Evolutionary conservation across 140 eudicot genomes (phyloP), one percentile per base, ranked within the genome.

Genomic region (Ambrosia hybrid): DNA sequence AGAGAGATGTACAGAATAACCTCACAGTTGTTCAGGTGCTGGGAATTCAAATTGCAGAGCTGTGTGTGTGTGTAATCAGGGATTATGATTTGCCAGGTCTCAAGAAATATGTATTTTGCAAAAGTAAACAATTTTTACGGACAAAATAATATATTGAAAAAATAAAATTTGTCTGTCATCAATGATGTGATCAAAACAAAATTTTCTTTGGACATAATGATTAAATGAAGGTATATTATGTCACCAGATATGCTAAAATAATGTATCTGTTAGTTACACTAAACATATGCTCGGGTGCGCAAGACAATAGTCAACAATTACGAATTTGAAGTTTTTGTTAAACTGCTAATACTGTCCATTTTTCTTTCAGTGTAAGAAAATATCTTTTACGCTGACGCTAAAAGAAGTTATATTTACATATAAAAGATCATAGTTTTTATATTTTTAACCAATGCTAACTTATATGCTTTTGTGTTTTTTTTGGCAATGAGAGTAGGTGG

Each of bases 21-120:
- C 79, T 57, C 79, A 90, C 97, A 49, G 66, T 88, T 61, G 96
- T 90, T 63, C 86, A 94, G 99, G 99, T 94, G 62, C 4, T 74
- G 4, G 10, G 77, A 49, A 34, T 39, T 45, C 26, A 57, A 67
- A n/a, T 16, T n/a, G 63, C 16, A 70, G 51, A 71, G 60, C 43
- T 78, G 33, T 65, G 39, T 68, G 70, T 49, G 48, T 43, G 2
- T 43, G 15, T 34, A 13, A 55, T 71, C 43, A 55, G 75, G 65
- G 16, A 7, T 21, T 38, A 30, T 30, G 48, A 51, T 51, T 68
- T 33, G 33, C 34, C 34, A n/a, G 26, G 56, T 13, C 30, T 21
- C 39, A 12, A 71, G 33, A 71, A 39, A 71, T 41, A 17, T 57
- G 67, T 57, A 41, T 58, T 16, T 57, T 43, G 43, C 58, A 26